A percentile compares a stretch with the other conserved stretches of the same genome.
Conservation (phyloP, 306 rosid genomes). For the Corylus heterophylla region DNA sequence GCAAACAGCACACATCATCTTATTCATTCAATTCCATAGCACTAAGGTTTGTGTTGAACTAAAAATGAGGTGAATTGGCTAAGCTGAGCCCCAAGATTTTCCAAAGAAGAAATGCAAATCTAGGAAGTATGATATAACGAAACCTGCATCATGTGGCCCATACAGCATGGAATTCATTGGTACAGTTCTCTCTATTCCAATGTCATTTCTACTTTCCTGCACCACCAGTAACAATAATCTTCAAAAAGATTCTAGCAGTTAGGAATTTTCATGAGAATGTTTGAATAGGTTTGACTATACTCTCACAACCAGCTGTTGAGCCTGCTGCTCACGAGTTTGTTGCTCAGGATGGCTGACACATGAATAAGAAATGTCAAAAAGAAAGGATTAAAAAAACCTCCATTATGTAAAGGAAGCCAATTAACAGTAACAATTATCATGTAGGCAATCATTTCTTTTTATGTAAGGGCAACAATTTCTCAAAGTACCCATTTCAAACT, state of each 20-base stretch:
- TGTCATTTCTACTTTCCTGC: slow-evolving; percentile 36
- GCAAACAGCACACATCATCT: neutral
- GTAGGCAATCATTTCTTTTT: neutral
- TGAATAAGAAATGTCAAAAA: slow-evolving; percentile 11
- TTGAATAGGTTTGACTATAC: slow-evolving; percentile 13
- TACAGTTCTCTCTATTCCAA: slow-evolving; percentile 20
- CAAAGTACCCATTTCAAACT: neutral
- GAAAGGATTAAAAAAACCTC: slow-evolving; percentile 3
- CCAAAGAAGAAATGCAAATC: slow-evolving; percentile 14
- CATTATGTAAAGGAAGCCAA: slow-evolving; percentile 4
- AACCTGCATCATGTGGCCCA: slow-evolving; percentile 39
- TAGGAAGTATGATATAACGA: slow-evolving; percentile 26
- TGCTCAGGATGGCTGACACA: slow-evolving; percentile 34
- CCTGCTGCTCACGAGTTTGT: slow-evolving; percentile 12
- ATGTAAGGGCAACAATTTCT: slow-evolving; percentile 4
- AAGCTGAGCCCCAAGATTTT: slow-evolving; percentile 13
- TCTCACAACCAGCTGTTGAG: slow-evolving; percentile 23
- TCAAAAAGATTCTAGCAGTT: slow-evolving; percentile 17
- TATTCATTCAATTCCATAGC: neutral
- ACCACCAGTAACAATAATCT: slow-evolving; percentile 17
- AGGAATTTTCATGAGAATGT: slow-evolving; percentile 15
- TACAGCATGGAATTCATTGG: slow-evolving; percentile 13
- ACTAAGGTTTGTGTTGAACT: neutral
- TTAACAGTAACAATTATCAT: slow-evolving; percentile 14
- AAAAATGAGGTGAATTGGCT: slow-evolving; percentile 8